Evolutionary conservation across 371 early-diverging fungal species (phyloP).

Genomic region (Mortierella sp.): DNA sequence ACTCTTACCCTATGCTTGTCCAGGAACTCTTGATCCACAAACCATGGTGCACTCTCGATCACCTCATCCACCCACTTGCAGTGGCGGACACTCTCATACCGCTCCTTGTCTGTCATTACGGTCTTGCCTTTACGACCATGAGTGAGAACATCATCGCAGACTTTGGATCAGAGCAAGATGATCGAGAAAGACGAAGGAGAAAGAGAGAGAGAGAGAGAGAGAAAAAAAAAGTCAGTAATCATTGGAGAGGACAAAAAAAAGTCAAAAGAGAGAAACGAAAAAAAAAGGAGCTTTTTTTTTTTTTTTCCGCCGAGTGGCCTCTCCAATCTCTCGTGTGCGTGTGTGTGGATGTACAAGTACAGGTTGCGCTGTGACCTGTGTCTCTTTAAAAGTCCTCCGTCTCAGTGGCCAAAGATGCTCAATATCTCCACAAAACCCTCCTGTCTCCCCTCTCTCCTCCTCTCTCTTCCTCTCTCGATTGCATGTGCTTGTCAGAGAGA

Average conservation of each 20-base stretch:
- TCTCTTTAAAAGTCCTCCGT: too few species aligned
- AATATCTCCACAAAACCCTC: constrained; percentile 9
- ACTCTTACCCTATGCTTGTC: constrained; percentile 75
- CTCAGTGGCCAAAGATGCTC: too few species aligned
- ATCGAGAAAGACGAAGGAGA: background rate
- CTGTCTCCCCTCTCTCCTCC: background rate
- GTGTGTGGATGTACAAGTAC: too few species aligned
- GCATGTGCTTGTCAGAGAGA: too few species aligned
- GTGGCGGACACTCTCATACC: constrained; percentile 91
- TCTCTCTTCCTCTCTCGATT: background rate
- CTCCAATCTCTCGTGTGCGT: too few species aligned
- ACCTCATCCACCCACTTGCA: constrained; percentile 98
- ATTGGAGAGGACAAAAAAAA: background rate
- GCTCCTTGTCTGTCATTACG: constrained; percentile 89
- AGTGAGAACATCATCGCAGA: constrained; percentile 87
- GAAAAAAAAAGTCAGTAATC: background rate
- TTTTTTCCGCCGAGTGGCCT: background rate
- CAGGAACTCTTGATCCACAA: constrained; percentile 88
- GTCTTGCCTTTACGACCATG: constrained; percentile 93
- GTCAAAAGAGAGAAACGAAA: background rate
- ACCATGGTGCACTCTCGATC: constrained; percentile 91
- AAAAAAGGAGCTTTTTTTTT: background rate
- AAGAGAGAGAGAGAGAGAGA: background rate
- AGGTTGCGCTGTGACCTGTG: too few species aligned
- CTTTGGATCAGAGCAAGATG: constrained; percentile 47